A percentile compares a stretch with the other conserved stretches of the same genome.
These are phyloP conservation scores for Syncephalastrum racemosum DNA, from an alignment of 371 early-diverging fungal species.

Conservation along the genomic window DNA sequence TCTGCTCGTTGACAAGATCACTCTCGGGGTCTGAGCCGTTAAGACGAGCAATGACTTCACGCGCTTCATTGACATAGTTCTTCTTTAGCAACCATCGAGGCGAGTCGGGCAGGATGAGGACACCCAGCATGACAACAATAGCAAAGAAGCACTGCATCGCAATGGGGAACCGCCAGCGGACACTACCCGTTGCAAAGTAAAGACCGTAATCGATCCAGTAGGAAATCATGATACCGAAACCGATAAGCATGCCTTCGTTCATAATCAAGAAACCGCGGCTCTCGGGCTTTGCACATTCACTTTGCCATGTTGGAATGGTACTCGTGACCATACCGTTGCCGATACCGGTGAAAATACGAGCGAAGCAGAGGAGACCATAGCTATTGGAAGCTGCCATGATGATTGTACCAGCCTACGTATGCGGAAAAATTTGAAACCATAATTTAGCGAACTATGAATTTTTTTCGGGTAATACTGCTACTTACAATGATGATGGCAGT, in stretches of 20 bases:
- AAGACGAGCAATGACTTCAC: constrained; percentile 29
- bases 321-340: constrained; percentile 50
- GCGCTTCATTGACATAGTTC: constrained; percentile 26
- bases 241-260: no score
- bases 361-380: constrained; percentile 5
- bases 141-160: constrained; percentile 46
- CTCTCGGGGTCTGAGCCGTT: constrained; percentile 20
- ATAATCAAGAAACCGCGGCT: no score
- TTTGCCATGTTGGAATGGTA: constrained; percentile 14
- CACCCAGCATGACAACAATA: constrained; percentile 32
- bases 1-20: constrained; percentile 24
- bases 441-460: background rate
- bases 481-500: no score
- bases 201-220: constrained; percentile 41
- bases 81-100: constrained; percentile 53
- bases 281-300: no score
- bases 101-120: constrained; percentile 48
- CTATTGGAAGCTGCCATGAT: no score
- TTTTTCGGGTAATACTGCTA: no score
- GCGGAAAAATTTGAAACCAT: no score
- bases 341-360: constrained; percentile 48
- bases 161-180: constrained; percentile 49
- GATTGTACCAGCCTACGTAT: no score
- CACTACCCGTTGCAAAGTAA: constrained; percentile 26
- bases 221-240: constrained; percentile 4